Evolutionary conservation across 1,284 basidiomycete genomes (phyloP).

Genomic region (Cryptococcus floricola): DNA sequence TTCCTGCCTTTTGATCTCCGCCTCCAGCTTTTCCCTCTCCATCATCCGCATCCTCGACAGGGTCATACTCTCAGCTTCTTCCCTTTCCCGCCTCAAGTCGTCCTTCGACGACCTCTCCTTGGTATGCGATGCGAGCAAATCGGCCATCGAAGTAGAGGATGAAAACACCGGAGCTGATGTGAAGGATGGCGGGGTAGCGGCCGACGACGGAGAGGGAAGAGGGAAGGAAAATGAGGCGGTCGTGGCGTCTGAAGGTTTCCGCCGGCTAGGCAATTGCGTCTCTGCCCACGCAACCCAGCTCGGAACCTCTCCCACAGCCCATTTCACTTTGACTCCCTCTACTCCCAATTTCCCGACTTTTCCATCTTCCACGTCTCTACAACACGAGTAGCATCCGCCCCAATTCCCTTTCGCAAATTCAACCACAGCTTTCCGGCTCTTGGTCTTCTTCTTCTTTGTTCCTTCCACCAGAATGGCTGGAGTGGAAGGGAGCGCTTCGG

Average conservation of each 20-base stretch:
- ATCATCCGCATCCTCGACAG: conserved; percentile 75
- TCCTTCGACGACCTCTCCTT: conserved; percentile 24
- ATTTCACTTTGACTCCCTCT: conserved; percentile 60
- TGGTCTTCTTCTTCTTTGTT: conserved; percentile 41
- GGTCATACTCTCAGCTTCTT: conserved; percentile 75
- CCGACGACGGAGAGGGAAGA: not conserved
- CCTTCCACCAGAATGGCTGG: conserved; percentile 10
- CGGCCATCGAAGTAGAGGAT: conserved; percentile 23
- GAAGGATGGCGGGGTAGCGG: conserved; percentile 15
- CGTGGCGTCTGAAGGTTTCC: not conserved
- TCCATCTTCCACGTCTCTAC: conserved; percentile 45
- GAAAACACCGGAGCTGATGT: conserved; percentile 24
- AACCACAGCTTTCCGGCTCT: conserved; percentile 50
- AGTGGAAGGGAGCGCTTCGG: conserved; percentile 4
- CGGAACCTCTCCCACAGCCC: conserved; percentile 67
- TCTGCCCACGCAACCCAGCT: conserved; percentile 67
- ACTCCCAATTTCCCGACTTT: conserved; percentile 45
- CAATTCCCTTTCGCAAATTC: conserved; percentile 50
- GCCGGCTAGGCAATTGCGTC: conserved; percentile 52
- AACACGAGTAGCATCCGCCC: conserved; percentile 48
- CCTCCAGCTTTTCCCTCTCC: conserved; percentile 44
- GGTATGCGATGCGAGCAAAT: conserved; percentile 20
- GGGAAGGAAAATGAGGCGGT: not conserved
- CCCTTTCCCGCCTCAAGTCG: conserved; percentile 32
- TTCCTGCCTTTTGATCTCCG: conserved; percentile 15